These are phyloP conservation scores for Globisporangium irregulare DNA, from an alignment of 352 stramenopile genomes.

Conservation along the genomic window DNA sequence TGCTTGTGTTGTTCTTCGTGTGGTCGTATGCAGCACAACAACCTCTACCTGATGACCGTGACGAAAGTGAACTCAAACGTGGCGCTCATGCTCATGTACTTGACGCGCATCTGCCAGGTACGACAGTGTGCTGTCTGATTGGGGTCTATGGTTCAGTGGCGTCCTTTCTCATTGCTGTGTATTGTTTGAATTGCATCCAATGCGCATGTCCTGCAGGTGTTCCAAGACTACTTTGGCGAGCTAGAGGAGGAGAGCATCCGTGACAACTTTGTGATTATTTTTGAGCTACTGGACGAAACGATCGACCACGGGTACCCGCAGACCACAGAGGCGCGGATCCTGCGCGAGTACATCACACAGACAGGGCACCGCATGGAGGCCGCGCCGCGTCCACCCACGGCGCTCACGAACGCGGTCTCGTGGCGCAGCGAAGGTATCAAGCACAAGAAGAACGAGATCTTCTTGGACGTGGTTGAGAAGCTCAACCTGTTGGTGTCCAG, in stretches of 20 bases:
- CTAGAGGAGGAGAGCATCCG: constrained; percentile 99
- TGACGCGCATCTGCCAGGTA: constrained; percentile 86
- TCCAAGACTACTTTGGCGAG: constrained; percentile 99
- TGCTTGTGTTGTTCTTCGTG: neutral
- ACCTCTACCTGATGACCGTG: constrained; percentile 98
- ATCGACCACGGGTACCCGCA: constrained; percentile 99
- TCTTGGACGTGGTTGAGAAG: constrained; percentile 99
- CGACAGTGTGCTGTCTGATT: neutral
- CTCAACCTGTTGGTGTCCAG: constrained; percentile 94
- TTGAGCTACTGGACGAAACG: constrained; percentile 99
- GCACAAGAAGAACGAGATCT: constrained; percentile 99
- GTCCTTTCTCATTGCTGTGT: neutral
- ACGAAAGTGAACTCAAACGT: constrained; percentile 99
- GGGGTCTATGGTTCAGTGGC: neutral
- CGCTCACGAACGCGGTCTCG: constrained; percentile 98
- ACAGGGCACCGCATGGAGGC: constrained; percentile 94
- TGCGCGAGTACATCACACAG: constrained; percentile 97
- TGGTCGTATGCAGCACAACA: constrained; percentile 88
- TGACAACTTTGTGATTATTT: constrained; percentile 99
- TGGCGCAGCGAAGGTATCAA: constrained; percentile 99
- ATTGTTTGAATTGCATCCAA: neutral
- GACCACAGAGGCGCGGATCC: constrained; percentile 85
- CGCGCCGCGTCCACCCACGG: constrained; percentile 91
- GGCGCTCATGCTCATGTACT: constrained; percentile 93
- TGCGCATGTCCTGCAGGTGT: constrained; percentile 65